These are phyloP conservation scores for Rosellinia necatrix DNA, from an alignment of 2,329 filamentous ascomycete species.

Conservation along the genomic window DNA sequence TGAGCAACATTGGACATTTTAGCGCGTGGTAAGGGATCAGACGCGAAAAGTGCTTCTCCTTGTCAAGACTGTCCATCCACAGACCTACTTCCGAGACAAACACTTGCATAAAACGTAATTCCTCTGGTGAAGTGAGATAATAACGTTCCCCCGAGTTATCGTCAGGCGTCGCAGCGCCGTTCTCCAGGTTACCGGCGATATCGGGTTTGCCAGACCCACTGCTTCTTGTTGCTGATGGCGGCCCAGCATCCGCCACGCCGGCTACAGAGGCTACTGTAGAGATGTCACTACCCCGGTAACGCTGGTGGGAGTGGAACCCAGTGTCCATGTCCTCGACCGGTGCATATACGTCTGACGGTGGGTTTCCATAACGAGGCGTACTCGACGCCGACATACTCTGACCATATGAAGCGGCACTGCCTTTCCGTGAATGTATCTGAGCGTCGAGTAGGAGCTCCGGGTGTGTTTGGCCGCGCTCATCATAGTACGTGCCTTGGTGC, in stretches of 20 bases:
- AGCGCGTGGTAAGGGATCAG: conserved; percentile 83
- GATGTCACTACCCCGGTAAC: conserved; percentile 44
- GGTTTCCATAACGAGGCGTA: conserved; percentile 33
- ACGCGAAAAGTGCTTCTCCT: conserved; percentile 82
- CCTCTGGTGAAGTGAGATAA: conserved; percentile 74
- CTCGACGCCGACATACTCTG: conserved; percentile 34
- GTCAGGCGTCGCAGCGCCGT: conserved; percentile 47
- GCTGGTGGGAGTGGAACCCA: conserved; percentile 32
- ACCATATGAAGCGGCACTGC: conserved; percentile 36
- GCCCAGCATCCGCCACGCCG: conserved; percentile 42
- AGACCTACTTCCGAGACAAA: conserved; percentile 88
- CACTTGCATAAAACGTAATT: conserved; percentile 87
- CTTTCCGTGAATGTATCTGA: conserved; percentile 37
- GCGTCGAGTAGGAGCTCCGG: conserved; percentile 31
- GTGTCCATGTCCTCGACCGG: conserved; percentile 34
- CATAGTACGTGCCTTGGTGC: conserved; percentile 37
- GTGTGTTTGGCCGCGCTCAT: conserved; percentile 32
- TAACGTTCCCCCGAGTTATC: conserved; percentile 55
- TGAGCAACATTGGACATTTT: conserved; percentile 83
- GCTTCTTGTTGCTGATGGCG: conserved; percentile 38
- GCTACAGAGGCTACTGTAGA: conserved; percentile 47
- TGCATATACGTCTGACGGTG: conserved; percentile 32
- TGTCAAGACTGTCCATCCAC: conserved; percentile 94
- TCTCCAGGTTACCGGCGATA: conserved; percentile 33
- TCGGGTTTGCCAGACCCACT: conserved; percentile 44